Conservation (phyloP, 495 filamentous ascomycete genomes). For the Ascodesmis nigricans region DNA sequence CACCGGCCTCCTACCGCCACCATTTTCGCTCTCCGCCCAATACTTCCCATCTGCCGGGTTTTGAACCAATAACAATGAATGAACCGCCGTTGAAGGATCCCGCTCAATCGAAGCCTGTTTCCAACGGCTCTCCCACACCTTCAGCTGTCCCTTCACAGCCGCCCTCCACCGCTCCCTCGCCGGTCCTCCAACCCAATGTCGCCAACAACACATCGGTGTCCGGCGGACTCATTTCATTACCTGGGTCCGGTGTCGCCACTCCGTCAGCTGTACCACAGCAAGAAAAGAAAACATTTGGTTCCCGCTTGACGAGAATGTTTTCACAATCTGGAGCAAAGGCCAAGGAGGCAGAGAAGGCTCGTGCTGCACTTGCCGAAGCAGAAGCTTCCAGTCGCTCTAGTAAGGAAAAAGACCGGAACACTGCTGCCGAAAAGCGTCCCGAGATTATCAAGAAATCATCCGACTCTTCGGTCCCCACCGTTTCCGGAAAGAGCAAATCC, state of each 20-base stretch:
- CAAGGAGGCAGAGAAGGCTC: constrained; percentile 8
- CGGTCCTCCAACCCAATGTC: constrained; percentile 12
- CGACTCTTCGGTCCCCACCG: constrained; percentile 11
- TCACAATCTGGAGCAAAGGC: constrained; percentile 14
- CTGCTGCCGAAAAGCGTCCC: constrained; percentile 16
- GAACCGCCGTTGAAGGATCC: constrained; percentile 18
- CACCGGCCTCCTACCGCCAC: constrained; percentile 22
- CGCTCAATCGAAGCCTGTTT: not conserved
- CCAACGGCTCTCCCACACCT: constrained; percentile 9
- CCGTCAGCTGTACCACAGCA: not conserved
- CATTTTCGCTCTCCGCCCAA: constrained; percentile 18
- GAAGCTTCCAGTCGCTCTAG: constrained; percentile 13
- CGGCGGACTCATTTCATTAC: constrained; percentile 11
- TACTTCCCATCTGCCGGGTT: constrained; percentile 13
- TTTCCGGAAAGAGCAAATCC: constrained; percentile 9
- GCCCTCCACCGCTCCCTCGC: constrained; percentile 15
- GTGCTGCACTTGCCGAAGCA: constrained; percentile 13
- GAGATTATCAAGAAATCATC: constrained; percentile 11
- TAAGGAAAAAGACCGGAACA: constrained; percentile 10
- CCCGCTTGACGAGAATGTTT: constrained; percentile 19
- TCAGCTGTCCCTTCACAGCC: constrained; percentile 15
- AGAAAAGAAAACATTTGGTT: constrained; percentile 22
- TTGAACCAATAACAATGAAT: constrained; percentile 22
- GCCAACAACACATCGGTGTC: constrained; percentile 7
- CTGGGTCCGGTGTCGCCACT: constrained; percentile 5